Conservation (phyloP, 495 filamentous ascomycete genomes). For the Sphaerosporella brunnea region DNA sequence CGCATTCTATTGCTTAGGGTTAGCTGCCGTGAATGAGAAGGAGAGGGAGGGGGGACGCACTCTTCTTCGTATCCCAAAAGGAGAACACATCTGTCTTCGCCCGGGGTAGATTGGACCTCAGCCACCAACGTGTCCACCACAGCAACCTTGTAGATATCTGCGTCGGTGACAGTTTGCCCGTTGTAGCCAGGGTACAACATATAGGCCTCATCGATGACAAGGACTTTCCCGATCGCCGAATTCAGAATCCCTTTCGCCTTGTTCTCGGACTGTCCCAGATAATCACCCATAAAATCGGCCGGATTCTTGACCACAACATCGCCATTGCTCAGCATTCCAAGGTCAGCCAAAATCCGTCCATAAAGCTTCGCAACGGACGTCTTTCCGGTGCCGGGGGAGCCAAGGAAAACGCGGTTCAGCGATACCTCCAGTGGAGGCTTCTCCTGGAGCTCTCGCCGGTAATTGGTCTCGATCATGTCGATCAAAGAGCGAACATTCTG, state of each 20-base stretch:
- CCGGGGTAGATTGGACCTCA: slow-evolving; percentile 57
- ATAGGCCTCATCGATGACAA: slow-evolving; percentile 66
- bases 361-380: slow-evolving; percentile 61
- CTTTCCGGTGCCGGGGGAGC: slow-evolving; percentile 57
- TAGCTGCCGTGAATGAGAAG: no score
- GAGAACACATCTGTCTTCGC: slow-evolving; percentile 66
- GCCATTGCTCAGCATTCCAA: slow-evolving; percentile 43
- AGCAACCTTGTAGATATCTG: slow-evolving; percentile 44
- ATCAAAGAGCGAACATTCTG: slow-evolving; percentile 34
- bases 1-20: no score
- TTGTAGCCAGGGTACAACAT: slow-evolving; percentile 25
- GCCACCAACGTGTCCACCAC: slow-evolving; percentile 67
- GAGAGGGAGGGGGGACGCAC: no score
- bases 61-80: slow-evolving; percentile 62
- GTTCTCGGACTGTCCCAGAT: slow-evolving; percentile 47
- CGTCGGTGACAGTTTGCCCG: neutral
- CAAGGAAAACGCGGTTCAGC: slow-evolving; percentile 53
- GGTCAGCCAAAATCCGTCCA: slow-evolving; percentile 42
- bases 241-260: slow-evolving; percentile 56
- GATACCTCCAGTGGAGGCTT: slow-evolving; percentile 32
- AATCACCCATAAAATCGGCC: slow-evolving; percentile 49
- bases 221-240: slow-evolving; percentile 45
- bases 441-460: slow-evolving; percentile 38
- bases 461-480: slow-evolving; percentile 36
- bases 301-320: slow-evolving; percentile 50